Base-by-base conservation (phyloP, 2,329 filamentous ascomycete species). In the Diaporthe longicolla region DNA sequence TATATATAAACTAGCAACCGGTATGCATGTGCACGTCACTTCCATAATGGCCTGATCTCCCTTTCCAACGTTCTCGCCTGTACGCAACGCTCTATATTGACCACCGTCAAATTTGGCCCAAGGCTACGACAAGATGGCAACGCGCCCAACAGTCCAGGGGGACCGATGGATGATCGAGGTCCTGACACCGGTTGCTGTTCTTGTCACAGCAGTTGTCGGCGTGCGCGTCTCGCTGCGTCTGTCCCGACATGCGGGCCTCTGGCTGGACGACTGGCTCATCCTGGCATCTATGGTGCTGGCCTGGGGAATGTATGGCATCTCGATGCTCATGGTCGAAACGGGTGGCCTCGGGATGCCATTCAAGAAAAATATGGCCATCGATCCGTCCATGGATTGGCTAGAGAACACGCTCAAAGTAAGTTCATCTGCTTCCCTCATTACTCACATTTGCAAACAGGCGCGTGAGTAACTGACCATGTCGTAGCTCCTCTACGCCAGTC, bases 201-300 rank as follows among this genome's bases (percentile, higher is more conserved):
- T 66, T 29, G 61, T 50, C 61, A 66, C 61, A 35, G 43, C 26
- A 24, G 61, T 66, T 19, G 61, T 66, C 29, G 61, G 61, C 29
- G 43, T 66, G 43, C 61, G 61, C 2, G 35, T 66, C 45, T 66
- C 10, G 19, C 45, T 66, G 29, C 61, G 61, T n/a, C 15, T 66
- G 21, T 52, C 43, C 5, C 43, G 61, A 45, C 61, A 32, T 5
- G 43, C 61, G 2, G 61, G 61, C 8, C 61, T 66, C 7, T 66
- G 61, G 61, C 43, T 66, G 43, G 63, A 66, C 48, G 63, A 66
- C 63, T 66, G 45, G 63, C 45, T 66, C 19, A 52, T 66, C 8
- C 29, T 52, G 3, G 32, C 15, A 21, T 52, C 63, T 4, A 3
- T 50, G 13, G 40, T 50, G 1, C 21, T 66, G 7, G 45, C 26